Percentiles rank a stretch among this genome's conserved stretches.
Evolutionary conservation across 2,329 filamentous ascomycete genomes (phyloP).

Genomic region (Colletotrichum magnum): DNA sequence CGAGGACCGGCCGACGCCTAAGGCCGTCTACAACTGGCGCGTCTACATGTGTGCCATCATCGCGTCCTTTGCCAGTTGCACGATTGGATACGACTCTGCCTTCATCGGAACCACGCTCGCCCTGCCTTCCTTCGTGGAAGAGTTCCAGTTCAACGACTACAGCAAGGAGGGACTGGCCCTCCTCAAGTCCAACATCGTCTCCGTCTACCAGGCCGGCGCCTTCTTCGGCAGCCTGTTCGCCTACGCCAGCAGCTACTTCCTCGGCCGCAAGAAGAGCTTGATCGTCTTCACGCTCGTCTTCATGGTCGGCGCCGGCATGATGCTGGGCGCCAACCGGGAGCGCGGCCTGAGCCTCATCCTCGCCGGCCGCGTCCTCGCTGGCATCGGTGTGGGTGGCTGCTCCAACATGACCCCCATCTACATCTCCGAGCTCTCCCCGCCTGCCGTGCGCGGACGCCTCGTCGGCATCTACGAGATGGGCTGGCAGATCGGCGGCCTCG

Average conservation of each 20-base stretch:
- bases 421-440: conserved; percentile 72
- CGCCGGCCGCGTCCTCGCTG: conserved; percentile 73
- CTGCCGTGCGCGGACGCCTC: conserved; percentile 74
- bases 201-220: conserved; percentile 85
- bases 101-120: conserved; percentile 85
- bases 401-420: conserved; percentile 76
- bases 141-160: conserved; percentile 75
- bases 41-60: conserved; percentile 68
- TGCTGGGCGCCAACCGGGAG: conserved; percentile 75
- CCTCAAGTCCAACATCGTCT: conserved; percentile 82
- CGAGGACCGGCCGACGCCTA: conserved; percentile 71
- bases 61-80: conserved; percentile 70
- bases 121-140: conserved; percentile 76
- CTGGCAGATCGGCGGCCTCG: conserved; percentile 74
- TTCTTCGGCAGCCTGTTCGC: conserved; percentile 85
- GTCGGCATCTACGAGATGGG: conserved; percentile 78
- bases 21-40: conserved; percentile 73
- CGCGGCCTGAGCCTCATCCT: conserved; percentile 76
- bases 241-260: conserved; percentile 75
- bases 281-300: conserved; percentile 75
- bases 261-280: conserved; percentile 77
- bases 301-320: conserved; percentile 78
- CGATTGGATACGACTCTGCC: conserved; percentile 76
- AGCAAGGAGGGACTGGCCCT: conserved; percentile 64
- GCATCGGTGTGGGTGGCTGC: conserved; percentile 73